Evolutionary conservation across 495 filamentous ascomycete species (phyloP).

Genomic region (Penicillium flavigenum): DNA sequence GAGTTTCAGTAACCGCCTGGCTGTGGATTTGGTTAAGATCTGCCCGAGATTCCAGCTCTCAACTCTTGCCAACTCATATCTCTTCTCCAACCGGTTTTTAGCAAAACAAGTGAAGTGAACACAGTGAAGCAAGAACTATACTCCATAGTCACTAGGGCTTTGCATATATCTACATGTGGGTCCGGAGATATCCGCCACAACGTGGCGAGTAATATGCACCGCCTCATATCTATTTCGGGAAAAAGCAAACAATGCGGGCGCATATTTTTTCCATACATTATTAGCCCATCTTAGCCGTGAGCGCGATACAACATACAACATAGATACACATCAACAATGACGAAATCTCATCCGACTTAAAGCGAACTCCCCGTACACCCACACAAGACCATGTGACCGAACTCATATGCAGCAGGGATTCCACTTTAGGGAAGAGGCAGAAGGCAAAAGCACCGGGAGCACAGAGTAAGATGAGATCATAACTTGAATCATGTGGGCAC

Average conservation of each 20-base stretch:
- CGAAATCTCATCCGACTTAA: neutral
- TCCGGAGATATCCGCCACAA: constrained; percentile 14
- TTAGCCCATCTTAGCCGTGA: neutral
- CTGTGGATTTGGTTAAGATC: neutral
- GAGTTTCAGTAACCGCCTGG: constrained; percentile 8
- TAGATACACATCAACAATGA: neutral
- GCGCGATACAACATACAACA: too few relatives aligned
- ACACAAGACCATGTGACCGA: constrained; percentile 29
- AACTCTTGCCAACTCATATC: constrained; percentile 4
- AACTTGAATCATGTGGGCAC: neutral
- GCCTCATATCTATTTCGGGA: constrained; percentile 13
- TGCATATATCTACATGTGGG: neutral
- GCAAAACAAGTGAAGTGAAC: neutral
- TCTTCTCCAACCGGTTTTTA: neutral
- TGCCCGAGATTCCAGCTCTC: neutral
- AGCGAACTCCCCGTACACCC: constrained; percentile 10
- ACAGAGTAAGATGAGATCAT: constrained; percentile 27
- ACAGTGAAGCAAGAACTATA: neutral
- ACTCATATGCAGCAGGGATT: constrained; percentile 32
- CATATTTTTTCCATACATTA: neutral
- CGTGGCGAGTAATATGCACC: constrained; percentile 7
- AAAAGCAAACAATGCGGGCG: neutral
- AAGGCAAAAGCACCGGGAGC: neutral
- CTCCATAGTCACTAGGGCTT: neutral
- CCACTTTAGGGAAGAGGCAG: constrained; percentile 9